A percentile compares a stretch with the other conserved stretches of the same genome.
Evolutionary conservation across 331 rosid genomes (phyloP).

Genomic region (Quercus phellos): DNA sequence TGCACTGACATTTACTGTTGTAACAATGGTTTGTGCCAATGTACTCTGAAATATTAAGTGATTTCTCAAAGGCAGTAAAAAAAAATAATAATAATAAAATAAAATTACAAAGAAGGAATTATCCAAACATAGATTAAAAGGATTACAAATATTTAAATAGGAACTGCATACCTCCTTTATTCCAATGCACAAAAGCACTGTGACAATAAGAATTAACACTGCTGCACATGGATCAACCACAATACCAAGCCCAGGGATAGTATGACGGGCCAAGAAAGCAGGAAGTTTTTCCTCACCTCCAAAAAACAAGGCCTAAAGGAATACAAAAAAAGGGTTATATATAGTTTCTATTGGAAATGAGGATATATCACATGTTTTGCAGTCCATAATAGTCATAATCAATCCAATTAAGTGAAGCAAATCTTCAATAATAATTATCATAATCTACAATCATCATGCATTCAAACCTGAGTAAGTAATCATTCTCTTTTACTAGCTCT

Average conservation of each 20-base stretch:
- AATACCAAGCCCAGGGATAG: slow-evolving; percentile 65
- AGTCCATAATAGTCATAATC: not conserved
- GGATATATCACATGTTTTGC: not conserved
- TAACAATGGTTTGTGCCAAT: slow-evolving; percentile 64
- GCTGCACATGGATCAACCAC: slow-evolving; percentile 94
- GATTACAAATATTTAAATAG: not conserved
- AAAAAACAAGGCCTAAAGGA: slow-evolving; percentile 67
- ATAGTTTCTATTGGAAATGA: not conserved
- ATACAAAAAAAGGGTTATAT: slow-evolving; percentile 7
- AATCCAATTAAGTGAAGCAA: not conserved
- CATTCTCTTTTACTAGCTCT: not conserved
- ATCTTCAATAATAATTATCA: not conserved
- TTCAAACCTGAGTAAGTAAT: not conserved
- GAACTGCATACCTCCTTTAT: slow-evolving; percentile 68
- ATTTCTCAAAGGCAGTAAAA: not conserved
- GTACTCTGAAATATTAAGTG: slow-evolving; percentile 67
- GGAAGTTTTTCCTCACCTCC: slow-evolving; percentile 75
- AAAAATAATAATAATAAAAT: not conserved
- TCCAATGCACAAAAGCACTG: slow-evolving; percentile 73
- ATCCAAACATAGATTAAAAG: not conserved
- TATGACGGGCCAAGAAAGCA: slow-evolving; percentile 61
- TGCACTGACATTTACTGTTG: slow-evolving; percentile 62
- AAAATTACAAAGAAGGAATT: not conserved
- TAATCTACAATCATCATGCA: not conserved
- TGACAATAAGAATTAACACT: slow-evolving; percentile 59